Evolutionary conservation across 164 flowering plant genomes (phyloP), one percentile per base, ranked within the genome.

Genomic region (Taxillus chinensis): DNA sequence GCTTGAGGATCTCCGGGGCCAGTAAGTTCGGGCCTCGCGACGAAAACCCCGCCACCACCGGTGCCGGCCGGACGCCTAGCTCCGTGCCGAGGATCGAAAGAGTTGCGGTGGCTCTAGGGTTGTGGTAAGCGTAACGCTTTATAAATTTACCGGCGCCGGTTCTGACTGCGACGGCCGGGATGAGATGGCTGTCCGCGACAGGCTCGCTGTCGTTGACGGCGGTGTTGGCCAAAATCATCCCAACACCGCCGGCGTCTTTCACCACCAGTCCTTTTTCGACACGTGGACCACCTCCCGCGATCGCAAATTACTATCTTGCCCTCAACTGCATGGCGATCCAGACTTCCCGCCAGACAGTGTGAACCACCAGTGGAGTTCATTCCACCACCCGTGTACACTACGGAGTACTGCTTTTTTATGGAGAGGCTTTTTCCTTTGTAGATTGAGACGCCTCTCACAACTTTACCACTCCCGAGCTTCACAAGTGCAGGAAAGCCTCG

Each of bases 401-500:
- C 41, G 0, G 82, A 85, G 49, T 87, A 85, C 56, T 74, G 79
- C 64, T 71, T 77, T 5, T 67, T 56, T 17, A 45, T 6, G 0
- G 80, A 76, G 48, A 84, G 67, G 42, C 62, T 72, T 17, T 62
- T 75, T 57, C 95, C 96, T 76, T 72, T 79, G 68, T 92, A 92
- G 5, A 92, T 82, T 2, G 96, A 89, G 60, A 76, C 89, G 7
- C 98, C 95, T 1, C 63, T 45, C 1, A 84, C 0, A n/a, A 50
- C 62, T 38, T 48, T 70, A 2, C 84, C 78, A 39, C 62, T 79
- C 15, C 96, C 96, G 8, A 90, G 80, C 74, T 69, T 78, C 3
- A 76, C 80, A 0, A 66, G 64, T 0, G 86, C 79, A 0, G 93
- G 95, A 56, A 92, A 90, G 48, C 85, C 87, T 49, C 98, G 71